A percentile compares a stretch with the other conserved stretches of the same genome.
These are phyloP conservation scores for Suillus paluster DNA, from an alignment of 768 basidiomycete genomes.

Conservation along the genomic window DNA sequence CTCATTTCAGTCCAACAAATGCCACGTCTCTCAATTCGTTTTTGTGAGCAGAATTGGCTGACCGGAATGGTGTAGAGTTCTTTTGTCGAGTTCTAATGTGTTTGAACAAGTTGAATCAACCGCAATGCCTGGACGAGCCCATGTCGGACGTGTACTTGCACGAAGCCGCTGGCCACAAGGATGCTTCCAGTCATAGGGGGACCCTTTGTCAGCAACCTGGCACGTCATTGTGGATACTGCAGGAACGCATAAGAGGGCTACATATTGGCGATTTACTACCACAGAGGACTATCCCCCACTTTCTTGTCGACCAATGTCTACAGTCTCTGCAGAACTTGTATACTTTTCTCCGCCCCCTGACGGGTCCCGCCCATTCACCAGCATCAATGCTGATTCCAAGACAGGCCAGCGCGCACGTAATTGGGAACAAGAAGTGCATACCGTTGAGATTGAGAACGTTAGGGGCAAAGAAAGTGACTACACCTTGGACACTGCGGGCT, in stretches of 20 bases:
- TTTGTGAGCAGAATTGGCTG: too few species aligned
- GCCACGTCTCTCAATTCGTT: too few species aligned
- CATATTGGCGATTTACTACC: too few species aligned
- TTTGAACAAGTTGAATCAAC: too few species aligned
- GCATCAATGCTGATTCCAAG: conserved; percentile 38
- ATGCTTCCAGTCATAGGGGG: too few species aligned
- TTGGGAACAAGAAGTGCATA: conserved; percentile 31
- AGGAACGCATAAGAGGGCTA: background rate
- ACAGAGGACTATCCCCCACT: background rate
- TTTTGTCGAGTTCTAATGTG: too few species aligned
- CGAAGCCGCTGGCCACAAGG: too few species aligned
- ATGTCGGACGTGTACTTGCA: too few species aligned
- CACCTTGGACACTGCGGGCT: conserved; percentile 55
- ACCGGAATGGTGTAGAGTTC: too few species aligned
- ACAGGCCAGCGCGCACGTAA: conserved; percentile 46
- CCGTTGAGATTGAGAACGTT: conserved; percentile 53
- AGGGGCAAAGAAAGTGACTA: conserved; percentile 51
- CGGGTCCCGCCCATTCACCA: conserved; percentile 45
- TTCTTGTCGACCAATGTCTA: background rate
- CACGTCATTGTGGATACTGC: background rate
- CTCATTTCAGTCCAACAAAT: too few species aligned
- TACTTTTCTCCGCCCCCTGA: conserved; percentile 45
- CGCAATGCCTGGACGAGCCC: too few species aligned
- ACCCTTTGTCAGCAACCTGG: background rate
- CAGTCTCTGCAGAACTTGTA: conserved; percentile 32